These are phyloP conservation scores for Arthrobotrys musiformis DNA, from an alignment of 2,329 filamentous ascomycete genomes.

Conservation along the genomic window DNA sequence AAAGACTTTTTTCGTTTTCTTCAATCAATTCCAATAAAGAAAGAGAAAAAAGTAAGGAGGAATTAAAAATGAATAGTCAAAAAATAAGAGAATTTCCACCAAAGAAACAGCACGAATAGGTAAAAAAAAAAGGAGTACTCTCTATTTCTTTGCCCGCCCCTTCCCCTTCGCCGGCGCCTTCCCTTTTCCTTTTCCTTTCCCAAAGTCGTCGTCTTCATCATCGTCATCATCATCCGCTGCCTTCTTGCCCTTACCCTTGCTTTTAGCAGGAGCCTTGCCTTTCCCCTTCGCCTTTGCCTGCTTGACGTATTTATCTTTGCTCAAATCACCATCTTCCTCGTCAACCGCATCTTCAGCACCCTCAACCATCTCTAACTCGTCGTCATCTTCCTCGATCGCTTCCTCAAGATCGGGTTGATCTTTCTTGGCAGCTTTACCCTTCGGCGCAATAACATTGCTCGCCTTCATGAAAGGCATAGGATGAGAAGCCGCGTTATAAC, in stretches of 20 bases:
- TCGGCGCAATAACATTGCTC: conserved; percentile 69
- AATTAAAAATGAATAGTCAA: not conserved
- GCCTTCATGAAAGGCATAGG: conserved; percentile 97
- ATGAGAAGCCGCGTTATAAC: conserved; percentile 86
- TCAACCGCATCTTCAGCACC: conserved; percentile 69
- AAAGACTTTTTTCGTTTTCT: not conserved
- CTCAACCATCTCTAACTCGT: conserved; percentile 72
- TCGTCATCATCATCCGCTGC: conserved; percentile 45
- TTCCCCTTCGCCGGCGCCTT: conserved; percentile 42
- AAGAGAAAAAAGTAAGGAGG: not conserved
- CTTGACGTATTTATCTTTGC: conserved; percentile 96
- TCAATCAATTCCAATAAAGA: not conserved
- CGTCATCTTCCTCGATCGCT: conserved; percentile 90
- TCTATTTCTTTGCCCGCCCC: conserved; percentile 46
- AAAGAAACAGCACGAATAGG: not conserved
- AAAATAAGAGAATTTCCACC: too few relatives aligned
- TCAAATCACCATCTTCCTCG: conserved; percentile 81
- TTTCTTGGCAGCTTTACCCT: conserved; percentile 72
- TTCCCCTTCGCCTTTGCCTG: conserved; percentile 78
- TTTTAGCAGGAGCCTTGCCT: conserved; percentile 66
- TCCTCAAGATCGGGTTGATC: conserved; percentile 95
- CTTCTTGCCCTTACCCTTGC: conserved; percentile 62
- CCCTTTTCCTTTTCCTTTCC: conserved; percentile 59
- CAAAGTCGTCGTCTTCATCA: conserved; percentile 59
- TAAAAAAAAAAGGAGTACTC: not conserved